Evolutionary conservation across 257 asterid species (phyloP).

Genomic region (Solanum megistacrolobum): DNA sequence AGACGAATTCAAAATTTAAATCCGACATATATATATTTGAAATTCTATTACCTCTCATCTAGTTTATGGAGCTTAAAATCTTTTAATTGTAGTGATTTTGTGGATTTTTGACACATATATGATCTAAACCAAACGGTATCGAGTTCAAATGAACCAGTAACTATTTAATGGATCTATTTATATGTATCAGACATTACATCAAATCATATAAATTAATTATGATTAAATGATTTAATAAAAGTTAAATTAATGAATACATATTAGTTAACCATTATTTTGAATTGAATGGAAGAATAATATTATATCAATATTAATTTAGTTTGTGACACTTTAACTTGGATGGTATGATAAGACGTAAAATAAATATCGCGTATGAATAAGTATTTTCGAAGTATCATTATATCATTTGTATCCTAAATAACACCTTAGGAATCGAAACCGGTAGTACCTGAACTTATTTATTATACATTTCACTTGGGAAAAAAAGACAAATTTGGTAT

Average conservation of each 20-base stretch:
- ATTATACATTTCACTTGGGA: neutral
- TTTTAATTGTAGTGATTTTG: neutral
- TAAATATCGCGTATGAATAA: neutral
- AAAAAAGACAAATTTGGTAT: neutral
- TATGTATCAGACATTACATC: fast-evolving
- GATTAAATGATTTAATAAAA: neutral
- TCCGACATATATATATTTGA: neutral
- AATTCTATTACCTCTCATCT: neutral
- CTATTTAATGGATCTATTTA: neutral
- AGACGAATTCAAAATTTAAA: neutral
- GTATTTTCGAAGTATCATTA: neutral
- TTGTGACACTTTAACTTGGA: neutral
- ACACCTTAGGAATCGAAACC: neutral
- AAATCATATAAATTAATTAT: neutral
- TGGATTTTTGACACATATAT: neutral
- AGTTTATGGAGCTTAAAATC: neutral
- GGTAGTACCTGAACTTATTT: neutral
- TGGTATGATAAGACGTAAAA: neutral
- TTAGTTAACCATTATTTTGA: neutral
- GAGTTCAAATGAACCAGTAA: neutral
- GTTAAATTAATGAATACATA: neutral
- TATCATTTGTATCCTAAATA: neutral
- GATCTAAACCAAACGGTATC: neutral
- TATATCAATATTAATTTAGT: neutral
- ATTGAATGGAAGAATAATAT: neutral